Conservation (phyloP, 164 flowering plant genomes). For the grape (Vitis vinifera) region ASM3070453v1 NC_081811.1:6298001-6298500, state of each 20-base stretch:
- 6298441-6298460: constrained; percentile 9
- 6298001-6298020: too few relatives aligned
- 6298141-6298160: too few relatives aligned
- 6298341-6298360: not conserved
- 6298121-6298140: not conserved
- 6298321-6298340: not conserved
- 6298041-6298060: too few relatives aligned
- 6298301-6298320: not conserved
- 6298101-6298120: not conserved
- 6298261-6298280: not conserved
- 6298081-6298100: too few relatives aligned
- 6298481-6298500: not conserved
- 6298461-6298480: not conserved
- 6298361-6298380: constrained; percentile 9
- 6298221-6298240: not conserved
- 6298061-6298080: too few relatives aligned
- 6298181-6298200: not conserved
- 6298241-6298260: not conserved
- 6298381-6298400: constrained; percentile 6
- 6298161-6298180: too few relatives aligned
- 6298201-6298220: constrained; percentile 33
- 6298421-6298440: constrained; percentile 2
- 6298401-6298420: not conserved
- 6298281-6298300: not conserved
- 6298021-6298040: too few relatives aligned